Percentiles rank a stretch among this genome's conserved stretches.
phyloP scores from a whole-genome alignment of 495 filamentous ascomycete genomes.

The Xylaria venustula region DNA sequence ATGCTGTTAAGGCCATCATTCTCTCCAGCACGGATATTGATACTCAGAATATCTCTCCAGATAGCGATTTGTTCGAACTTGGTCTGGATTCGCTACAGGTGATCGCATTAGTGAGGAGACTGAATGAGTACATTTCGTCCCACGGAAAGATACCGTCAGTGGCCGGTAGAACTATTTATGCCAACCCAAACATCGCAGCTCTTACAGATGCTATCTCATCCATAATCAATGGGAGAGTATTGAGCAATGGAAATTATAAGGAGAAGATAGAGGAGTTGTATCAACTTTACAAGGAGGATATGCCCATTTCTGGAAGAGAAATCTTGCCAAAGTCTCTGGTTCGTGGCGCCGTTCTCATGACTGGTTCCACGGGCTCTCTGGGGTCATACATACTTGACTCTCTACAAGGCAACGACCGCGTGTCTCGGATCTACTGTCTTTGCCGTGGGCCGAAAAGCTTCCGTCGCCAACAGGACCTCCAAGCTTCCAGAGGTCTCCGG shows the following conservation, averaged over 20 bases:
- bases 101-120: neutral
- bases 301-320: neutral
- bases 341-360: slow-evolving; percentile 34
- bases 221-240: neutral
- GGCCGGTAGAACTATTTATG: neutral
- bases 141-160: neutral
- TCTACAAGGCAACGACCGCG: slow-evolving; percentile 17
- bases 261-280: slow-evolving; percentile 2
- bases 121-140: neutral
- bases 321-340: neutral
- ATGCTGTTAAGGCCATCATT: neutral
- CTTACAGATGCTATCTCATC: neutral
- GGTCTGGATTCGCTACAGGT: slow-evolving; percentile 45
- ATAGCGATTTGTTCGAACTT: slow-evolving; percentile 35
- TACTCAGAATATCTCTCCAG: neutral
- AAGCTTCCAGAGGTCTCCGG: slow-evolving; percentile 2
- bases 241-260: neutral
- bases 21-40: neutral
- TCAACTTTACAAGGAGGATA: neutral
- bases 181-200: neutral
- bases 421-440: slow-evolving; percentile 42
- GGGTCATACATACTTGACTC: slow-evolving; percentile 43
- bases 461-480: slow-evolving; percentile 12
- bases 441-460: slow-evolving; percentile 32
- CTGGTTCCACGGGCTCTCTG: slow-evolving; percentile 46